Conservation (phyloP, 768 basidiomycete species). For the Kwoniella bestiolae region DNA sequence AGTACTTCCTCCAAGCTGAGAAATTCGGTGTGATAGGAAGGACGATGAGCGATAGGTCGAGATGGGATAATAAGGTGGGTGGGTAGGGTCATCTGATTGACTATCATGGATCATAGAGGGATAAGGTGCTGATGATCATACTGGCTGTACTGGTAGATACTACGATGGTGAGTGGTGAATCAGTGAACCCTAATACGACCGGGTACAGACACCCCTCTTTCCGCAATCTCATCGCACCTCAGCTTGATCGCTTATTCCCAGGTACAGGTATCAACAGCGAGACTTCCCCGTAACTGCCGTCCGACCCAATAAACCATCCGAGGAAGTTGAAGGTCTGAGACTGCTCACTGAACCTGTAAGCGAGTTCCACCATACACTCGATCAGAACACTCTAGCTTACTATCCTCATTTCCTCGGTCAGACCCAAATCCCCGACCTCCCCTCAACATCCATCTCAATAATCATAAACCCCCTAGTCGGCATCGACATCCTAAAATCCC, state of each 20-base stretch:
- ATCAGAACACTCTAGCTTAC: too few species aligned
- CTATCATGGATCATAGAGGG: neutral
- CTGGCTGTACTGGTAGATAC: neutral
- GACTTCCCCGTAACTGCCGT: slow-evolving; percentile 42
- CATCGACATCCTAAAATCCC: slow-evolving; percentile 38
- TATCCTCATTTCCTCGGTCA: slow-evolving; percentile 5
- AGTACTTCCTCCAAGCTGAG: slow-evolving; percentile 42
- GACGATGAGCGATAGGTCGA: slow-evolving; percentile 41
- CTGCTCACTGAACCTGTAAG: slow-evolving; percentile 37
- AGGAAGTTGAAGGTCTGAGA: slow-evolving; percentile 37
- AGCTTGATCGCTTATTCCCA: neutral
- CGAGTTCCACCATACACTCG: neutral
- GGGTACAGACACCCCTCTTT: too few species aligned
- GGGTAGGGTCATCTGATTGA: neutral
- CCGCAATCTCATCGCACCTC: too few species aligned
- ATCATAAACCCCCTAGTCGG: slow-evolving; percentile 47
- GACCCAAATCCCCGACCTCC: slow-evolving; percentile 32
- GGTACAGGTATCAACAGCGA: slow-evolving; percentile 37
- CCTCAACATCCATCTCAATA: slow-evolving; percentile 47
- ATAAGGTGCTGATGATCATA: neutral
- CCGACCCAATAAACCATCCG: slow-evolving; percentile 26
- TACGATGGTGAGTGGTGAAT: neutral
- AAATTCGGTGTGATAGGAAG: slow-evolving; percentile 50
- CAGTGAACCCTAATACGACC: neutral
- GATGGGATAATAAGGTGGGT: slow-evolving; percentile 49